phyloP scores from a whole-genome alignment of 768 basidiomycete genomes.

The Phylloporus sp. region DNA sequence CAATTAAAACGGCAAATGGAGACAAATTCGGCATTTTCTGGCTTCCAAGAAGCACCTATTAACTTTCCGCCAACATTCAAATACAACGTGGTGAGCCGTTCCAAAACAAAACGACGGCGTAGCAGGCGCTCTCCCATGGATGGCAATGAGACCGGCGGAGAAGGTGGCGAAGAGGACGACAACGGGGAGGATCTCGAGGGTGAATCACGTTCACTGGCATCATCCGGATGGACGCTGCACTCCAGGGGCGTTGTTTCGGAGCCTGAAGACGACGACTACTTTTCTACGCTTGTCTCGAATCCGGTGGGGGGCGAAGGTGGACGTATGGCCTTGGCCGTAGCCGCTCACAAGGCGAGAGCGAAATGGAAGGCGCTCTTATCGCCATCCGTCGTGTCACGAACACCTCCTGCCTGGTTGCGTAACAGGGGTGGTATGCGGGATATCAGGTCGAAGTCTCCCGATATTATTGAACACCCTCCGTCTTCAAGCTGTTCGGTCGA shows the following conservation, averaged over 20 bases:
- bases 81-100: constrained; percentile 68
- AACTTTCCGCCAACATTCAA: constrained; percentile 93
- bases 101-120: constrained; percentile 38
- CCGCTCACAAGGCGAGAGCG: constrained; percentile 51
- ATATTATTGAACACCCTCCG: constrained; percentile 23
- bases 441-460: constrained; percentile 17
- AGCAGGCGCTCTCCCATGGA: constrained; percentile 36
- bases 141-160: constrained; percentile 38
- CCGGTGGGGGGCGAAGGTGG: constrained; percentile 29
- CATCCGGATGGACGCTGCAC: constrained; percentile 44
- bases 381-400: constrained; percentile 27
- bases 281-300: constrained; percentile 24
- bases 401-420: constrained; percentile 29
- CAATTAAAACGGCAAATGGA: constrained; percentile 78
- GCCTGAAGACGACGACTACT: constrained; percentile 40
- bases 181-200: constrained; percentile 39
- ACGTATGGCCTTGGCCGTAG: constrained; percentile 35
- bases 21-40: constrained; percentile 60
- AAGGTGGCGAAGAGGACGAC: constrained; percentile 32
- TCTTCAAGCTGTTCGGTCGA: constrained; percentile 24
- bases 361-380: constrained; percentile 50
- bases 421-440: constrained; percentile 21
- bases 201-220: constrained; percentile 52
- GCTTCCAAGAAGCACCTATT: constrained; percentile 77
- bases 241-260: constrained; percentile 34